Evolutionary conservation across 208 protist species (phyloP).

Genomic region (Crithidia fasciculata): DNA sequence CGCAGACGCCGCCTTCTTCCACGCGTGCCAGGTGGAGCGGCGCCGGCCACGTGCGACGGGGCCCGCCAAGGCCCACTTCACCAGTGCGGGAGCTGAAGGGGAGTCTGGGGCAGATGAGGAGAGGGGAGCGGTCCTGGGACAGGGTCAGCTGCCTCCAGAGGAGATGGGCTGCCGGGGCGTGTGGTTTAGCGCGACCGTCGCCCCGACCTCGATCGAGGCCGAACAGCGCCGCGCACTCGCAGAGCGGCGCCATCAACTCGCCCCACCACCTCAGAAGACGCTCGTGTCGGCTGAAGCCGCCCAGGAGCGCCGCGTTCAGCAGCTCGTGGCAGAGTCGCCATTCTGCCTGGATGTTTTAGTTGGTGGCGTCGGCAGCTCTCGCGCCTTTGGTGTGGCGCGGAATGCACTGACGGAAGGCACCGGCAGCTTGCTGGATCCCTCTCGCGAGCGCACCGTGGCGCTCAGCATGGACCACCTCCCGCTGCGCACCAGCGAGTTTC

Average conservation of each 20-base stretch:
- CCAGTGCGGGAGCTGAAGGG: neutral
- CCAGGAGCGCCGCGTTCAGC: slow-evolving; percentile 15
- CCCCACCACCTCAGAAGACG: slow-evolving; percentile 39
- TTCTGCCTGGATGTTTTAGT: slow-evolving; percentile 76
- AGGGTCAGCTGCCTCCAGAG: slow-evolving; percentile 6
- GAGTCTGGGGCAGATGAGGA: neutral
- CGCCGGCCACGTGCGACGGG: neutral
- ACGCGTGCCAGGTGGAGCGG: slow-evolving; percentile 30
- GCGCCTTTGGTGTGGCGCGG: slow-evolving; percentile 80
- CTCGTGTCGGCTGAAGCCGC: slow-evolving; percentile 28
- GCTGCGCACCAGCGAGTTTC: slow-evolving; percentile 56
- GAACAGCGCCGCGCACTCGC: slow-evolving; percentile 24
- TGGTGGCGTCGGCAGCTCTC: slow-evolving; percentile 63
- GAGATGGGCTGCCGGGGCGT: slow-evolving; percentile 69
- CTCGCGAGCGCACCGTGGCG: slow-evolving; percentile 61
- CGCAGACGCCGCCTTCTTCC: slow-evolving; percentile 70
- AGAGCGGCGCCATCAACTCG: slow-evolving; percentile 22
- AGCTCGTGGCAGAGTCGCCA: slow-evolving; percentile 21
- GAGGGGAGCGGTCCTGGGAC: neutral
- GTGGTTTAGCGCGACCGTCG: slow-evolving; percentile 77
- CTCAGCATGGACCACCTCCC: slow-evolving; percentile 79
- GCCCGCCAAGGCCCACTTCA: neutral
- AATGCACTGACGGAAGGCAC: slow-evolving; percentile 43
- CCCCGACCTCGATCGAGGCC: slow-evolving; percentile 46
- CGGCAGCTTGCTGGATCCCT: slow-evolving; percentile 53